Evolutionary conservation across 768 basidiomycete genomes (phyloP).

Genomic region (Gymnopilus junonius): DNA sequence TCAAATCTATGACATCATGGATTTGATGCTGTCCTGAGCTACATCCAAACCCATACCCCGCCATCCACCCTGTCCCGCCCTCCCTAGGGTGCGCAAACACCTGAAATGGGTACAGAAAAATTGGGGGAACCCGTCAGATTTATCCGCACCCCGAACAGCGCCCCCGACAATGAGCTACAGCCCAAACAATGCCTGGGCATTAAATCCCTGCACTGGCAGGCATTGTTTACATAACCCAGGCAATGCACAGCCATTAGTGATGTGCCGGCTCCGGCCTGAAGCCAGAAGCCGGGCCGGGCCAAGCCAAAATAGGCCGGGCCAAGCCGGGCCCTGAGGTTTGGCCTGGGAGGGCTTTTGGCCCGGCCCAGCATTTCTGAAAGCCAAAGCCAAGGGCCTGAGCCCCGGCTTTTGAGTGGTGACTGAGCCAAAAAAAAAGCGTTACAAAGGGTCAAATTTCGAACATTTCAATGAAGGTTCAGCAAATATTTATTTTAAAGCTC

Average conservation of each 20-base stretch:
- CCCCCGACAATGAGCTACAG: conserved; percentile 1
- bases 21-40: background rate
- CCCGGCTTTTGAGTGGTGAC: too few species aligned
- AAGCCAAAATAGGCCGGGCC: too few species aligned
- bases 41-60: background rate
- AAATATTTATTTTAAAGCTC: too few species aligned
- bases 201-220: background rate
- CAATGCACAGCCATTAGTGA: background rate
- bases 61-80: conserved; percentile 2
- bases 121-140: background rate
- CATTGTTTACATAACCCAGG: background rate
- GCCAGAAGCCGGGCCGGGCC: too few species aligned
- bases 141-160: background rate
- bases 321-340: too few species aligned
- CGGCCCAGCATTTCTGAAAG: too few species aligned
- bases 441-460: too few species aligned
- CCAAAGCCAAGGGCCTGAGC: too few species aligned
- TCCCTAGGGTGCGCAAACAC: background rate
- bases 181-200: background rate
- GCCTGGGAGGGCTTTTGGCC: too few species aligned
- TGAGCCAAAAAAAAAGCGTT: too few species aligned
- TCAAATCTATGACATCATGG: background rate
- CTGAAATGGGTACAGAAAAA: background rate
- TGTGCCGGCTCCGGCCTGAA: too few species aligned
- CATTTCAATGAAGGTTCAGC: too few species aligned